Evolutionary conservation across 768 basidiomycete species (phyloP).

Genomic region (Tubosaeta sp.): DNA sequence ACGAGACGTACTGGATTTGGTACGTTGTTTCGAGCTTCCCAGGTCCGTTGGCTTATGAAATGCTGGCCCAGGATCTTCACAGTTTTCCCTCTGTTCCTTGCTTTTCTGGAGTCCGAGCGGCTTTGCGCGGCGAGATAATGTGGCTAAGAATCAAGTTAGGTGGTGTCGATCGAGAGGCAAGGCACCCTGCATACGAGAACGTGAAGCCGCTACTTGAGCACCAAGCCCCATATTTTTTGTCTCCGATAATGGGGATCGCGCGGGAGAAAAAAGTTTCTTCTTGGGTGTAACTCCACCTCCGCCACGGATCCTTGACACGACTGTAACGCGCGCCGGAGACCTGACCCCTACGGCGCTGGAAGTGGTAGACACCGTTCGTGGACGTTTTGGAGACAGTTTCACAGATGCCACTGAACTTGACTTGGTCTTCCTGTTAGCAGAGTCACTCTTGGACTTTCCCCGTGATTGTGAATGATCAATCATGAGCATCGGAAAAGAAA

Average conservation of each 20-base stretch:
- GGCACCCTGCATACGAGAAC: slow-evolving; percentile 18
- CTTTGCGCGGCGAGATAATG: slow-evolving; percentile 10
- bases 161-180: neutral
- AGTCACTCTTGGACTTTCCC: slow-evolving; percentile 15
- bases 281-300: slow-evolving; percentile 20
- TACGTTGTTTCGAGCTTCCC: slow-evolving; percentile 5
- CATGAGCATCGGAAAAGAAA: neutral
- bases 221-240: slow-evolving; percentile 14
- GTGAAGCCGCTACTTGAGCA: slow-evolving; percentile 8
- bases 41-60: slow-evolving; percentile 1
- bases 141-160: slow-evolving; percentile 10
- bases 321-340: slow-evolving; percentile 18
- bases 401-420: slow-evolving; percentile 7
- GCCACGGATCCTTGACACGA: slow-evolving; percentile 17
- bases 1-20: slow-evolving; percentile 12
- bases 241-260: slow-evolving; percentile 23
- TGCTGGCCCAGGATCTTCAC: neutral
- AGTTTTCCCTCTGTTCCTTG: slow-evolving; percentile 7
- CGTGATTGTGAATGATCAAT: neutral
- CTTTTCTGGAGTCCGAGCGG: slow-evolving; percentile 10
- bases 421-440: slow-evolving; percentile 5
- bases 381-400: slow-evolving; percentile 8
- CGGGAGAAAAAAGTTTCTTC: slow-evolving; percentile 20
- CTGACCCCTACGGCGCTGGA: slow-evolving; percentile 6
- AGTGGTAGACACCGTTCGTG: slow-evolving; percentile 7